Conservation (phyloP, 2,329 filamentous ascomycete genomes). For the Cordyceps pruinosa region DNA sequence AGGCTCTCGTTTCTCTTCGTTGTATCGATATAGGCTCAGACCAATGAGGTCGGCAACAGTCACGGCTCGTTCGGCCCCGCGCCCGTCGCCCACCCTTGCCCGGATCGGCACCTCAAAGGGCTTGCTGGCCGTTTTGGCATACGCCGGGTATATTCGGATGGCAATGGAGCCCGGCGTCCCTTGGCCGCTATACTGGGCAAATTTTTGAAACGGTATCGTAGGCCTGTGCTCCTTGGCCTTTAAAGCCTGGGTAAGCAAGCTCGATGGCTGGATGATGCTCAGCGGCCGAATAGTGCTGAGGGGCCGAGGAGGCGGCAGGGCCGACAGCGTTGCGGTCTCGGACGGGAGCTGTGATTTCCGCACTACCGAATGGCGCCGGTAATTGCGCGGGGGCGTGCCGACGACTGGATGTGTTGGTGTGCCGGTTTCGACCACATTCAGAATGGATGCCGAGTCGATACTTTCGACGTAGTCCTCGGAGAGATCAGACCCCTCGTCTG, state of each 20-base stretch:
- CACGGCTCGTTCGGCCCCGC: conserved; percentile 53
- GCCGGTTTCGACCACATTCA: conserved; percentile 56
- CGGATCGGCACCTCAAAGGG: conserved; percentile 67
- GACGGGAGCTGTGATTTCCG: conserved; percentile 52
- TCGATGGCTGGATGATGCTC: conserved; percentile 63
- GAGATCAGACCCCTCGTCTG: conserved; percentile 55
- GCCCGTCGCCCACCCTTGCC: conserved; percentile 60
- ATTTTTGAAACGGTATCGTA: conserved; percentile 67
- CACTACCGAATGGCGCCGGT: conserved; percentile 56
- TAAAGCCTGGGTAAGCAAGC: conserved; percentile 63
- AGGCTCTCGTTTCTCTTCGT: conserved; percentile 68
- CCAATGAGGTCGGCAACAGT: conserved; percentile 78
- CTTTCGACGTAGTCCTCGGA: conserved; percentile 60
- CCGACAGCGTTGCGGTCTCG: conserved; percentile 52
- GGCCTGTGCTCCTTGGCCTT: conserved; percentile 64
- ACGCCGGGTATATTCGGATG: conserved; percentile 71
- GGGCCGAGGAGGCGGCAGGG: conserved; percentile 64
- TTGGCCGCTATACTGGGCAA: conserved; percentile 69
- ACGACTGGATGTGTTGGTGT: conserved; percentile 51
- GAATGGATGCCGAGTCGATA: conserved; percentile 64
- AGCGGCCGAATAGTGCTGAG: conserved; percentile 55
- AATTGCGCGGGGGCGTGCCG: conserved; percentile 56
- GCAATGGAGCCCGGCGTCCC: conserved; percentile 70
- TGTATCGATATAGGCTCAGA: conserved; percentile 69
- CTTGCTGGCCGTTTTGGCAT: conserved; percentile 56